Evolutionary conservation across 23 red algal genomes (phyloP).

Genomic region (Gracilaria gracilis): DNA sequence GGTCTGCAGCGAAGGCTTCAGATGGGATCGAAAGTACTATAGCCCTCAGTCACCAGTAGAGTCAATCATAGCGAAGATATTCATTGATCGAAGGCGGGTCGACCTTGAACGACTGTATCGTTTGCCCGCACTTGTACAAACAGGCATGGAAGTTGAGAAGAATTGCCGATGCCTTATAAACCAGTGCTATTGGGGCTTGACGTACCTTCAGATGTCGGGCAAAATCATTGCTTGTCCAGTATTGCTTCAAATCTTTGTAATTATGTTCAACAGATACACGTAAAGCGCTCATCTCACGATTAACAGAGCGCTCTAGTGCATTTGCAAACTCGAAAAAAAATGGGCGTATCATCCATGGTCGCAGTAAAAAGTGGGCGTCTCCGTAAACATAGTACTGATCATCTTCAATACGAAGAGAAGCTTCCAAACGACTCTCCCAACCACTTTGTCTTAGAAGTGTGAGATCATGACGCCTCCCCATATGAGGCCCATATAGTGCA

Average conservation of each 20-base stretch:
- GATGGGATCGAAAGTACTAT: too few species aligned
- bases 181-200: neutral
- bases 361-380: neutral
- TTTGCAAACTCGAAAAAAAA: neutral
- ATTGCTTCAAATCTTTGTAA: conserved; percentile 13
- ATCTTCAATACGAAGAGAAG: neutral
- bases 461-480: conserved; percentile 2
- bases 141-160: conserved; percentile 23
- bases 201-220: neutral
- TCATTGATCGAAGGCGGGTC: neutral
- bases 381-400: conserved; percentile 1
- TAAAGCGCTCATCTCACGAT: conserved; percentile 12
- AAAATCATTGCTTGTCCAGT: conserved; percentile 12
- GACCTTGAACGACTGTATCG: neutral
- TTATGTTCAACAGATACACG: conserved; percentile 9
- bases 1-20: too few species aligned
- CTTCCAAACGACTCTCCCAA: neutral
- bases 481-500: conserved; percentile 36
- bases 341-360: neutral
- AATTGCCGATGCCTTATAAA: neutral
- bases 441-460: conserved; percentile 7
- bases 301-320: neutral
- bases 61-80: neutral
- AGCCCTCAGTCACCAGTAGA: neutral
- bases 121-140: neutral